phyloP scores from a whole-genome alignment of 2,329 filamentous ascomycete species.

The Fusarium poae region DNA sequence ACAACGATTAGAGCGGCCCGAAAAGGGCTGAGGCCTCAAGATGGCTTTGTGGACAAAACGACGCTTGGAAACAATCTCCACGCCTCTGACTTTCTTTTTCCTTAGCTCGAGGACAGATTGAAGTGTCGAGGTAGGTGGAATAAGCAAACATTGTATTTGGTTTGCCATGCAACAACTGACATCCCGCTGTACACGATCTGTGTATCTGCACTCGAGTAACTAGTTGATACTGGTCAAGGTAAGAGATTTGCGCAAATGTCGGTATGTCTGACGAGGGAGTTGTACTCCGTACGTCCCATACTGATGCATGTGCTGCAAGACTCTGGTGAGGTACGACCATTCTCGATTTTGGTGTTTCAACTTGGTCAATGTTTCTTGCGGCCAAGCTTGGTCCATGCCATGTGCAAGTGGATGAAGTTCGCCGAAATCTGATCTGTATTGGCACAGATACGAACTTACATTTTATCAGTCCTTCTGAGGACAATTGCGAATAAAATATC shows the following conservation, averaged over 20 bases:
- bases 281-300: constrained; percentile 9
- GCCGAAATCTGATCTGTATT: neutral
- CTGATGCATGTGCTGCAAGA: constrained; percentile 1
- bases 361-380: constrained; percentile 19
- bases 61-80: constrained; percentile 7
- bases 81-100: constrained; percentile 15
- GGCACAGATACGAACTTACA: neutral
- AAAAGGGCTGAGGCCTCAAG: neutral
- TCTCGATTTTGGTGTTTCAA: constrained; percentile 34
- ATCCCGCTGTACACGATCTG: constrained; percentile 8
- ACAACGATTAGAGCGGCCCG: constrained; percentile 8
- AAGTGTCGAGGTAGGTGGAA: constrained; percentile 6
- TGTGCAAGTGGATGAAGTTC: constrained; percentile 1
- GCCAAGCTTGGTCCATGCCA: neutral
- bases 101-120: constrained; percentile 15
- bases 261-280: constrained; percentile 1
- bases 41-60: constrained; percentile 10
- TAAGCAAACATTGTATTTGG: constrained; percentile 32
- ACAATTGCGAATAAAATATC: constrained; percentile 9
- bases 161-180: constrained; percentile 16
- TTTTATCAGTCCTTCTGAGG: neutral
- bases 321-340: constrained; percentile 25
- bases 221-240: constrained; percentile 11
- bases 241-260: neutral
- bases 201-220: constrained; percentile 23